These are phyloP conservation scores for Arthrobotrys sphaeroides DNA, from an alignment of 2,329 filamentous ascomycete species.

Conservation along the genomic window DNA sequence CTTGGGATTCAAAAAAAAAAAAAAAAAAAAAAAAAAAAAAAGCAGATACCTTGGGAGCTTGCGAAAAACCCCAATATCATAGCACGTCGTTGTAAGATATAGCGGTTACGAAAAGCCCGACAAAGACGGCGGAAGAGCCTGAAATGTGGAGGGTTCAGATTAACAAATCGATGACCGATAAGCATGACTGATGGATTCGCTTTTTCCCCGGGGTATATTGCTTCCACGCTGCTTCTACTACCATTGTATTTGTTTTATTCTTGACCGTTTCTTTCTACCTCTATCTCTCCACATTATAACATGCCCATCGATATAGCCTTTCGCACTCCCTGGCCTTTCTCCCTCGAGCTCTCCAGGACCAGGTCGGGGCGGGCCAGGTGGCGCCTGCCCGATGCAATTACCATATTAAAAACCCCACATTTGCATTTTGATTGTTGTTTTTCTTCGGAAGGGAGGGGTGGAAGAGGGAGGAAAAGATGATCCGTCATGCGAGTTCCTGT, in stretches of 20 bases:
- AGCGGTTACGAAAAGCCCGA: too few relatives aligned
- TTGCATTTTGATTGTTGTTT: neutral
- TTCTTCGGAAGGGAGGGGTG: too few relatives aligned
- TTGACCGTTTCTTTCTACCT: too few relatives aligned
- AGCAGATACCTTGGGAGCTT: too few relatives aligned
- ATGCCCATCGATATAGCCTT: neutral
- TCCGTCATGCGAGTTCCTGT: neutral
- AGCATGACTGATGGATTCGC: conserved; percentile 16
- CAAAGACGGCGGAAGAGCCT: neutral
- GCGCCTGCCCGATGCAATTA: conserved; percentile 13
- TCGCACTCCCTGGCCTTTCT: neutral
- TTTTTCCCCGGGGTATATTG: neutral
- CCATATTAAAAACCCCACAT: conserved; percentile 19
- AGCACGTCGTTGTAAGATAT: too few relatives aligned
- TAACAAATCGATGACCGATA: conserved; percentile 25
- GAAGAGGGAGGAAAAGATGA: too few relatives aligned
- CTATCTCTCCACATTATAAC: conserved; percentile 13
- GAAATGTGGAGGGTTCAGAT: neutral
- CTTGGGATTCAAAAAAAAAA: too few relatives aligned
- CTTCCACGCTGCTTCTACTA: neutral
- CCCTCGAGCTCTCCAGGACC: conserved; percentile 1
- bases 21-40: too few relatives aligned
- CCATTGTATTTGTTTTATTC: neutral
- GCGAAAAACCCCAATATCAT: too few relatives aligned
- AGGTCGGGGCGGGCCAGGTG: neutral